Base-by-base conservation (phyloP, 495 filamentous ascomycete species). In the Hypomontagnella monticulosa region DNA sequence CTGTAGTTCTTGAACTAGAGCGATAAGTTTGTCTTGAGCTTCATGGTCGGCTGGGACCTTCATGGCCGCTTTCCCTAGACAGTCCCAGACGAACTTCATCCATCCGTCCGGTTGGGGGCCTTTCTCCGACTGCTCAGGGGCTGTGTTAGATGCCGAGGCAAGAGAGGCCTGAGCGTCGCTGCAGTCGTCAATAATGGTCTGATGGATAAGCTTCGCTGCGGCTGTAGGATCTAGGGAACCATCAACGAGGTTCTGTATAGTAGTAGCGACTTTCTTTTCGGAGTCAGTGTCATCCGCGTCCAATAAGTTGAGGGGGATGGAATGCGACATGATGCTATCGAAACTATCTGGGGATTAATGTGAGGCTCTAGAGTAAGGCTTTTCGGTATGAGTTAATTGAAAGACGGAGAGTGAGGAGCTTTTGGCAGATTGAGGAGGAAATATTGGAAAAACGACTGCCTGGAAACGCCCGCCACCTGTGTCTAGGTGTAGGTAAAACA, bases 321-420 rank as follows among this genome's bases (percentile, higher is more conserved):
- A 50, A n/a, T 27, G 34, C n/a, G 47, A 34, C 47, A 38, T 38
- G 36, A 38, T 14, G n/a, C n/a, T n/a, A n/a, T n/a, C n/a, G n/a
- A n/a, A 38, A 38, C 8, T 11, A 38, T 12, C n/a, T n/a, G n/a
- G n/a, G n/a, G n/a, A 38, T 10, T 38, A 38, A 38, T 3, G 36
- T 2, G 11, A 2, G 3, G 23, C 23, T 27, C 23, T 27, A 6
- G 6, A 27, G 3, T 27, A 3, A 6, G 23, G 23, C 23, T 27
- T 27, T 3, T 27, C 6, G 23, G 6, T 27, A 27, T 3, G 23
- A 6, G 23, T 3, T 27, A 27, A 6, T 6, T 27, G 23, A 27
- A 6, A 27, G 6, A n/a, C n/a, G n/a, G 2, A 27, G 6, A 27
- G 23, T 6, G 23, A 27, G 2, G 6, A n/a, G n/a, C n/a, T 27